phyloP scores from a whole-genome alignment of 257 asterid genomes.

The Misopates orontium region DNA sequence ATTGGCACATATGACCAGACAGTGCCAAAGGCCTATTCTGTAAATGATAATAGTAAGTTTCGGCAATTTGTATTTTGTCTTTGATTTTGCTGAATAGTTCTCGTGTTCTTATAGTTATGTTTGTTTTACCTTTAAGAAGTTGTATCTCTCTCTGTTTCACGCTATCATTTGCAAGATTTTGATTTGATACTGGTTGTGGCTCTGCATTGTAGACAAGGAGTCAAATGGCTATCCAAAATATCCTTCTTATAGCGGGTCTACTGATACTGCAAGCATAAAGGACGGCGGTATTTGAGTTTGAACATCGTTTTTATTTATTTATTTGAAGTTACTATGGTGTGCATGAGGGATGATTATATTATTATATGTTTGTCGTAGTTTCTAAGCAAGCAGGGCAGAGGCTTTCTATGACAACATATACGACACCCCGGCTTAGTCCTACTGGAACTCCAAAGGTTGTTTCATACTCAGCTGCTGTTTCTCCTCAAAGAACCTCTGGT shows the following conservation, averaged over 20 bases:
- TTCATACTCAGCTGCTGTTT: conserved; percentile 71
- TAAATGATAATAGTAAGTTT: conserved; percentile 48
- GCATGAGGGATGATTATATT: conserved; percentile 12
- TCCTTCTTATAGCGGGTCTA: conserved; percentile 52
- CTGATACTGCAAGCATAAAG: conserved; percentile 45
- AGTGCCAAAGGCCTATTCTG: conserved; percentile 49
- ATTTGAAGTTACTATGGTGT: background rate
- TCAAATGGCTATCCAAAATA: conserved; percentile 52
- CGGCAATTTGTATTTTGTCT: background rate
- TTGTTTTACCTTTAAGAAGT: no score
- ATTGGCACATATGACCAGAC: conserved; percentile 82
- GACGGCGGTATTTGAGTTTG: conserved; percentile 31
- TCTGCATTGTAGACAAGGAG: conserved; percentile 49
- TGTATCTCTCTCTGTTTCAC: background rate
- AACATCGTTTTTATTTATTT: background rate
- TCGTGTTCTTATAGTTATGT: background rate
- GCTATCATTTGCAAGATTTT: background rate
- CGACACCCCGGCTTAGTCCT: conserved; percentile 78
- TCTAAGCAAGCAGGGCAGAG: conserved; percentile 54
- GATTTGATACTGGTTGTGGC: background rate
- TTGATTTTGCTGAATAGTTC: background rate
- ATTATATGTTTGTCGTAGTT: conserved; percentile 32
- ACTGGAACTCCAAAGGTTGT: conserved; percentile 67
- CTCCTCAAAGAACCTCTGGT: conserved; percentile 74
- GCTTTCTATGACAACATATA: conserved; percentile 57